Percentiles rank a stretch among this genome's conserved stretches.
phyloP scores from a whole-genome alignment of 495 filamentous ascomycete genomes.

The Talaromyces adpressus region DNA sequence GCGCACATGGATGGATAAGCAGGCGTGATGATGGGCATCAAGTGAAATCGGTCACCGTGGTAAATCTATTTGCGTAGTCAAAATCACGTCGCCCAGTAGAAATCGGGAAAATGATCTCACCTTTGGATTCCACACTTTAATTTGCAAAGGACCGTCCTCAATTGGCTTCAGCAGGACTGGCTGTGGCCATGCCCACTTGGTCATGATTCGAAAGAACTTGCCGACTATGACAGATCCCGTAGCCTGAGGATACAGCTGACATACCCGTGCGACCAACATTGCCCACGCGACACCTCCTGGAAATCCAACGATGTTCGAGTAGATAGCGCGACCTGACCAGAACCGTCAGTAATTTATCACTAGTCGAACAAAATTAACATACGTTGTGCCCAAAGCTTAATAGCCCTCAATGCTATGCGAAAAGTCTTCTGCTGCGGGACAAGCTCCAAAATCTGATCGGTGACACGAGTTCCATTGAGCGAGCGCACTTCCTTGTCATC shows the following conservation, averaged over 20 bases:
- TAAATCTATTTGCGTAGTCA: slow-evolving; percentile 53
- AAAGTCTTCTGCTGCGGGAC: slow-evolving; percentile 89
- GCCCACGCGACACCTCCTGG: slow-evolving; percentile 97
- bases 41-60: slow-evolving; percentile 67
- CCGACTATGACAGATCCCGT: slow-evolving; percentile 74
- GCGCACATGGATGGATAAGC: slow-evolving; percentile 96
- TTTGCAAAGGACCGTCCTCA: slow-evolving; percentile 71
- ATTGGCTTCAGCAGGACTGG: slow-evolving; percentile 85
- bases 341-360: neutral
- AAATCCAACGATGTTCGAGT: slow-evolving; percentile 91
- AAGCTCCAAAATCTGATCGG: slow-evolving; percentile 79
- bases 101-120: slow-evolving; percentile 32
- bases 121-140: slow-evolving; percentile 92
- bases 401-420: slow-evolving; percentile 74
- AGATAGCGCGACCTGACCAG: slow-evolving; percentile 64
- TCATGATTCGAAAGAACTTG: slow-evolving; percentile 92
- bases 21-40: slow-evolving; percentile 97
- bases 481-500: slow-evolving; percentile 81
- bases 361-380: slow-evolving; percentile 14
- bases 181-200: slow-evolving; percentile 87
- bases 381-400: slow-evolving; percentile 96
- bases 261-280: slow-evolving; percentile 91
- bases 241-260: slow-evolving; percentile 94
- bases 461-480: slow-evolving; percentile 88
- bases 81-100: neutral